These are phyloP conservation scores for Pythium biforme DNA, from an alignment of 352 stramenopile species.

Conservation along the genomic window DNA sequence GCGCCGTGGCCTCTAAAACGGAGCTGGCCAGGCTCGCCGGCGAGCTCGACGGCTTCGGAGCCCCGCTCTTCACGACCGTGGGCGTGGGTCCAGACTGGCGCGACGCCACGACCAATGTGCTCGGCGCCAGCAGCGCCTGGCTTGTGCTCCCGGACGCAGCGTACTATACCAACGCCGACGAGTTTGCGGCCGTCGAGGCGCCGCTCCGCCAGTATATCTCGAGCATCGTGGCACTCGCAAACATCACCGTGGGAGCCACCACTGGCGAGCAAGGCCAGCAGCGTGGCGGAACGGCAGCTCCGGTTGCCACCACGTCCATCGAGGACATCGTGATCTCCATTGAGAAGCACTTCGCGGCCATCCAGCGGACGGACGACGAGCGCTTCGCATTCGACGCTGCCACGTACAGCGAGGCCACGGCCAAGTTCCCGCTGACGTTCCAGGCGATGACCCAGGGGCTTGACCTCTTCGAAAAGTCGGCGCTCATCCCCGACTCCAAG, in stretches of 20 bases:
- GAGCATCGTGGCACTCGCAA: conserved; percentile 33
- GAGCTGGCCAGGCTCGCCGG: conserved; percentile 23
- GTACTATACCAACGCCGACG: conserved; percentile 73
- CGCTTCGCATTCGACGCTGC: conserved; percentile 66
- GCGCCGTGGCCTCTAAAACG: conserved; percentile 5
- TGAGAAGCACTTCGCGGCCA: conserved; percentile 61
- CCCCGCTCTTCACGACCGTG: conserved; percentile 70
- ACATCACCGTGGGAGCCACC: background rate
- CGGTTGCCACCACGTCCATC: background rate
- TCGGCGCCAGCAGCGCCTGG: conserved; percentile 61
- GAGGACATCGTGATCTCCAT: conserved; percentile 50
- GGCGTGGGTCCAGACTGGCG: conserved; percentile 36
- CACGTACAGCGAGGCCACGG: conserved; percentile 51
- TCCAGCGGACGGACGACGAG: conserved; percentile 62
- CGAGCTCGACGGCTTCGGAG: conserved; percentile 17
- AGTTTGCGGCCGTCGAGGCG: conserved; percentile 33
- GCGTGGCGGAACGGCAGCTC: conserved; percentile 3
- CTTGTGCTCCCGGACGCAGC: conserved; percentile 74
- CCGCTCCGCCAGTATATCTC: conserved; percentile 37
- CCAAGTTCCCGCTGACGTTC: conserved; percentile 47
- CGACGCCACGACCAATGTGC: conserved; percentile 66
- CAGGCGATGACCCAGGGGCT: conserved; percentile 34
- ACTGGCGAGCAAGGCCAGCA: background rate
- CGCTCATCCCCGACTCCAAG: conserved; percentile 30
- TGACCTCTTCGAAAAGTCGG: conserved; percentile 31